A percentile compares a stretch with the other conserved stretches of the same genome.
phyloP scores from a whole-genome alignment of 2,329 filamentous ascomycete genomes.

The Nemania sp. region DNA sequence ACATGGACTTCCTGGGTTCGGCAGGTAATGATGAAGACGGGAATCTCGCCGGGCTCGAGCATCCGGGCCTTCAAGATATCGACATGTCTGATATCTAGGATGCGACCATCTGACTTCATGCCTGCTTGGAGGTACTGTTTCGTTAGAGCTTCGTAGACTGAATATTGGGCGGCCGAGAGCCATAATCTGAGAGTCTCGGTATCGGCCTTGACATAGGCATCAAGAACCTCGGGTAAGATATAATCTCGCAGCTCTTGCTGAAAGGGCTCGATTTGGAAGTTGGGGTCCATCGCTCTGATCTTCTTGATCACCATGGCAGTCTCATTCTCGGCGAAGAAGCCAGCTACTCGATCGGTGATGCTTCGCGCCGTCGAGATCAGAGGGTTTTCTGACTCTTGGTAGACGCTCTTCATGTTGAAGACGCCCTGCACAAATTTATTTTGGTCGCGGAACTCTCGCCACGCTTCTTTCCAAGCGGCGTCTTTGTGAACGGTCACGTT shows the following conservation, averaged over 20 bases:
- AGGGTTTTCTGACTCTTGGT: slow-evolving; percentile 97
- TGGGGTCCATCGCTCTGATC: slow-evolving; percentile 93
- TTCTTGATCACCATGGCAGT: slow-evolving; percentile 97
- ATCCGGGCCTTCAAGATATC: slow-evolving; percentile 83
- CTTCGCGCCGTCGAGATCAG: slow-evolving; percentile 89
- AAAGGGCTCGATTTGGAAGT: slow-evolving; percentile 94
- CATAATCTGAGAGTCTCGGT: slow-evolving; percentile 88
- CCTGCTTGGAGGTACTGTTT: slow-evolving; percentile 95
- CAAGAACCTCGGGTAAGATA: slow-evolving; percentile 93
- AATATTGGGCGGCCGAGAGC: slow-evolving; percentile 95
- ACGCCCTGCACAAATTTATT: slow-evolving; percentile 87
- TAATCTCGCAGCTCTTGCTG: slow-evolving; percentile 95
- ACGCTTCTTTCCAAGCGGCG: slow-evolving; percentile 96
- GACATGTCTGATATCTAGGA: slow-evolving; percentile 92
- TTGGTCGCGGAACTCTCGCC: slow-evolving; percentile 90
- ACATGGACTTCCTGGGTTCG: slow-evolving; percentile 97
- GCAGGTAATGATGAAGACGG: slow-evolving; percentile 96
- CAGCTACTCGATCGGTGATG: slow-evolving; percentile 89
- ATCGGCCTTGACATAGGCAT: slow-evolving; percentile 97
- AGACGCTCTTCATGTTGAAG: slow-evolving; percentile 82
- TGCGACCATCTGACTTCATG: slow-evolving; percentile 91
- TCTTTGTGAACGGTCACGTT: slow-evolving; percentile 97
- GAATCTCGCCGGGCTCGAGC: slow-evolving; percentile 83
- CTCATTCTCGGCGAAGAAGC: slow-evolving; percentile 98
- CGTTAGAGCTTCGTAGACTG: slow-evolving; percentile 93